Percentiles rank a stretch among this genome's conserved stretches.
phyloP scores from a whole-genome alignment of 2,329 filamentous ascomycete species.

The Aspergillus sclerotialis region DNA sequence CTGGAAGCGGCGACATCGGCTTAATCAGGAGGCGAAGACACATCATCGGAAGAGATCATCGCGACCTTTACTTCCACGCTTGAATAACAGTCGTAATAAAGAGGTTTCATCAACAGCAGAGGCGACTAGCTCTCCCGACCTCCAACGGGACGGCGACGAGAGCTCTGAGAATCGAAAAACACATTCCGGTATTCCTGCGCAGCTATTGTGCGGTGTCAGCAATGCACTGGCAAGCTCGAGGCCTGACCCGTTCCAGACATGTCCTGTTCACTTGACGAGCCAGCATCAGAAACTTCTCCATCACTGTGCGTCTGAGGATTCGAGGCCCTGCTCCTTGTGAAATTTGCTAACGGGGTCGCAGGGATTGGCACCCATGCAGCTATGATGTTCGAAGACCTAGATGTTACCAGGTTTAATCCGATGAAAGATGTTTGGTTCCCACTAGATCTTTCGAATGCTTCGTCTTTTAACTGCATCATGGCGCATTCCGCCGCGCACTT shows the following conservation, averaged over 20 bases:
- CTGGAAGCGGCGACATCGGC: slow-evolving; percentile 24
- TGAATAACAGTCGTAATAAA: not conserved
- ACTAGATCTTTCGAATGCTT: slow-evolving; percentile 34
- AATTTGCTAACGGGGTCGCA: slow-evolving; percentile 5
- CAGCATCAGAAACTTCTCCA: slow-evolving; percentile 31
- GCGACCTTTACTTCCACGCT: slow-evolving; percentile 3
- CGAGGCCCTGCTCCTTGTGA: too few relatives aligned
- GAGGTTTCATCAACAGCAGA: not conserved
- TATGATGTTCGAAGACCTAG: slow-evolving; percentile 25
- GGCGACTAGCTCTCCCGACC: slow-evolving; percentile 1
- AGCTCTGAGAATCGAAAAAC: not conserved
- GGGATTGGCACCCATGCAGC: slow-evolving; percentile 24
- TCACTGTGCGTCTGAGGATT: slow-evolving; percentile 23
- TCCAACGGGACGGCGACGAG: not conserved
- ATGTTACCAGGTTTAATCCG: slow-evolving; percentile 26
- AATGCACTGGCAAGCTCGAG: slow-evolving; percentile 19
- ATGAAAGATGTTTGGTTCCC: slow-evolving; percentile 37
- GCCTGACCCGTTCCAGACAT: slow-evolving; percentile 31
- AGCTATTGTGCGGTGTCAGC: slow-evolving; percentile 20
- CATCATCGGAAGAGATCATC: slow-evolving; percentile 1
- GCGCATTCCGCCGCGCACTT: slow-evolving; percentile 36
- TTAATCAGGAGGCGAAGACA: slow-evolving; percentile 8
- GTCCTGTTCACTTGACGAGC: slow-evolving; percentile 25
- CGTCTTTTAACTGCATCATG: slow-evolving; percentile 37
- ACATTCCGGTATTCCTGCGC: slow-evolving; percentile 6